Evolutionary conservation across 164 flowering plant genomes (phyloP).

Genomic region (Piper betle): DNA sequence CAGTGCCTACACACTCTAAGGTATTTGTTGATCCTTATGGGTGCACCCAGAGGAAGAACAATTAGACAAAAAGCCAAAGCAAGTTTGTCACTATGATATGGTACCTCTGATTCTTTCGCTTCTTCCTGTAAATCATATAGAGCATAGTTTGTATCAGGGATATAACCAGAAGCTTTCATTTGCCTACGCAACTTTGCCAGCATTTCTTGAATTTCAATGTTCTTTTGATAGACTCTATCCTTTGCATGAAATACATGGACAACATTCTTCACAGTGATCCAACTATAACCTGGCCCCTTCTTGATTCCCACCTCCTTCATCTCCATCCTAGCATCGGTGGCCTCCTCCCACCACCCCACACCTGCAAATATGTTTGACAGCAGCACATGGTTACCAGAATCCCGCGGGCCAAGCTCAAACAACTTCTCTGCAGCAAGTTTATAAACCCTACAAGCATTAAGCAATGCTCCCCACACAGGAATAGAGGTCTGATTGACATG

Average conservation of each 20-base stretch:
- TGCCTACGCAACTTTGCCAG: constrained; percentile 36
- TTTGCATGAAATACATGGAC: constrained; percentile 48
- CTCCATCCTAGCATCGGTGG: constrained; percentile 23
- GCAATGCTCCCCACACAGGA: constrained; percentile 82
- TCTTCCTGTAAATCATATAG: constrained; percentile 60
- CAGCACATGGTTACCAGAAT: constrained; percentile 74
- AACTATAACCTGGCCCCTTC: constrained; percentile 58
- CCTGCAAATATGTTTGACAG: constrained; percentile 78
- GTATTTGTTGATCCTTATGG: constrained; percentile 57
- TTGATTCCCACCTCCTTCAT: constrained; percentile 48
- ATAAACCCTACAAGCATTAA: constrained; percentile 59
- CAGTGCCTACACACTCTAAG: constrained; percentile 76
- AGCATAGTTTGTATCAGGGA: constrained; percentile 34
- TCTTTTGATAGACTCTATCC: constrained; percentile 42
- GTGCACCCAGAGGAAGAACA: constrained; percentile 14
- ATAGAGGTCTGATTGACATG: constrained; percentile 57
- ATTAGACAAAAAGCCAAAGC: constrained; percentile 58
- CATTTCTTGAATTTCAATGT: constrained; percentile 39
- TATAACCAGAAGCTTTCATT: constrained; percentile 43
- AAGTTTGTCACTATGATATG: constrained; percentile 76
- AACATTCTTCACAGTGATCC: constrained; percentile 43
- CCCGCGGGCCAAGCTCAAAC: constrained; percentile 63
- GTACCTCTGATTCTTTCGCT: constrained; percentile 44
- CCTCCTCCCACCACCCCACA: constrained; percentile 39
- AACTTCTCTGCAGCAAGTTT: constrained; percentile 57